phyloP scores from a whole-genome alignment of 768 basidiomycete species.

The Phallus indusiatus region DNA sequence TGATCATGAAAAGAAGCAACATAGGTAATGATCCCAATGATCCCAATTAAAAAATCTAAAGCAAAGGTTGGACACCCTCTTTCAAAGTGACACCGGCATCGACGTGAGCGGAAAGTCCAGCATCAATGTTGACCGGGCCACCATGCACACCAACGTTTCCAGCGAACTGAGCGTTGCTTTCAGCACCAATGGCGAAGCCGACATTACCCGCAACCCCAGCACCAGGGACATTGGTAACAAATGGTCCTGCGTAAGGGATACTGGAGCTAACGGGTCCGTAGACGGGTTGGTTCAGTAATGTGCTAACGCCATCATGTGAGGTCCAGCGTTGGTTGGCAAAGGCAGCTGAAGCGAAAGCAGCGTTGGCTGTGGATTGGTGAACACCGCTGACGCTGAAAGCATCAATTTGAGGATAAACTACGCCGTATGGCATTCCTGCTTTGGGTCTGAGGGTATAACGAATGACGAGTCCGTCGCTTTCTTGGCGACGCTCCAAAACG shows the following conservation, averaged over 20 bases:
- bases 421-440: not conserved
- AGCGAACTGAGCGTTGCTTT: not conserved
- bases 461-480: conserved; percentile 2
- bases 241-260: not conserved
- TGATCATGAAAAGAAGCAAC: not conserved
- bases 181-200: not conserved
- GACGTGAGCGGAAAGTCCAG: not conserved
- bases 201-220: not conserved
- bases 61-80: not conserved
- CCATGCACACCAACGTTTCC: not conserved
- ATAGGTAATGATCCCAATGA: not conserved
- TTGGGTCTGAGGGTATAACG: conserved; percentile 1
- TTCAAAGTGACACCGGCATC: not conserved
- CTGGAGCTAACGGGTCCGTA: not conserved
- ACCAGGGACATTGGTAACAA: not conserved
- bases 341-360: not conserved
- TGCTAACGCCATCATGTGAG: not conserved
- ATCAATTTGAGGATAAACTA: not conserved
- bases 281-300: not conserved
- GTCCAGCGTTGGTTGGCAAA: not conserved
- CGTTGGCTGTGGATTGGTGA: not conserved
- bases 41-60: not conserved
- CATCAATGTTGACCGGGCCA: not conserved
- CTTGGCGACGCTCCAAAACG: not conserved
- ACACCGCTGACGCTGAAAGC: not conserved